Base-by-base conservation (phyloP, 1,284 basidiomycete species). In the Pseudozyma sp. region DNA sequence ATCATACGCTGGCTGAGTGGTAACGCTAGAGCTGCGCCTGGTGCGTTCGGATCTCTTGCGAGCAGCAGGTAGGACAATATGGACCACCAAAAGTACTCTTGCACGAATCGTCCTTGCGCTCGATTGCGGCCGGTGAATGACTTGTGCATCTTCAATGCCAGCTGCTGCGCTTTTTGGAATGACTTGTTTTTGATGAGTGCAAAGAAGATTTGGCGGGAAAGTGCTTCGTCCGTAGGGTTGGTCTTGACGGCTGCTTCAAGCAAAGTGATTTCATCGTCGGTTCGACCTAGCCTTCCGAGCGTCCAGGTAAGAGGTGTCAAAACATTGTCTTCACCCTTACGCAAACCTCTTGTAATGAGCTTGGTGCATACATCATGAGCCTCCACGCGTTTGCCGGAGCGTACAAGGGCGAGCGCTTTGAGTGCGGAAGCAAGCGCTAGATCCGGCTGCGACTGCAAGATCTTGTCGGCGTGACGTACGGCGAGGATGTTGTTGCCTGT, bases 41-140 rank as follows among this genome's bases (percentile, higher is more conserved):
- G 70, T 19, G 74, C 73, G 13, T 17, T 55, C 7, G 72, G 60
- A 43, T 63, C 54, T 47, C 75, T 74, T 16, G 85, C 74, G 34
- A 84, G 92, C n/a, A 94, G 88, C 40, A 93, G 87, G 10, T 91
- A 89, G 68, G 91, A 89, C 77, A 92, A 90, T 31, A 92, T 88
- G 68, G 88, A 91, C 92, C 92, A 94, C 84, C 92, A 94, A 44
- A 93, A 85, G 83, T 92, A 94, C 48, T 90, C 88, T 57, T 92
- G 91, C 17, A 54, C 65, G 92, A 92, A 94, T 81, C 92, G 93
- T 37, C 92, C 54, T 84, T 47, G 90, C 87, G 56, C 92, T 90
- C 77, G 91, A 92, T 90, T 89, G 79, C 89, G 68, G 90, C 87
- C 90, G 91, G 72, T 46, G 51, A 52, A 67, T 43, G 70, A 43